Conservation (phyloP, 192 early-diverging fungal species). For the Umbelopsis sp. region DNA sequence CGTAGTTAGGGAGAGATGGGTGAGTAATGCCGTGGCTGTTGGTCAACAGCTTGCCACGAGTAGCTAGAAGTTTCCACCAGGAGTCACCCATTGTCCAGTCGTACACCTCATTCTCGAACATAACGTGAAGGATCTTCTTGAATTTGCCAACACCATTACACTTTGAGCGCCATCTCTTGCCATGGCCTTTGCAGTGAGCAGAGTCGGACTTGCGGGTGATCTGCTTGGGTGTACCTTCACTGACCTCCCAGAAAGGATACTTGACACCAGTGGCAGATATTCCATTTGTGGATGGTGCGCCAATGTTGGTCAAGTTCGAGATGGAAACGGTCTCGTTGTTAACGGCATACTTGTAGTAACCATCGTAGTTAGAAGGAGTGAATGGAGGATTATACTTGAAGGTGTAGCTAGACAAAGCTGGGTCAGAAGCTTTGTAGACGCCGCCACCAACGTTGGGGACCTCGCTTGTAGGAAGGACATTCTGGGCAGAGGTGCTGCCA, state of each 20-base stretch:
- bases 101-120: conserved; percentile 13
- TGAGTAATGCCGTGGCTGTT: conserved; percentile 4
- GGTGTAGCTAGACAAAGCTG: neutral
- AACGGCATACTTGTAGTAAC: neutral
- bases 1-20: neutral
- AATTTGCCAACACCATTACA: neutral
- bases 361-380: neutral
- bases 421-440: neutral
- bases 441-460: conserved; percentile 6
- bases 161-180: neutral
- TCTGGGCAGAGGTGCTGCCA: conserved; percentile 6
- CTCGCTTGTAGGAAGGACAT: neutral
- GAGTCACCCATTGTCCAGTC: conserved; percentile 8
- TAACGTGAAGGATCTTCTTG: conserved; percentile 8
- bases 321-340: conserved; percentile 1
- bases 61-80: neutral
- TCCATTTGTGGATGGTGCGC: neutral
- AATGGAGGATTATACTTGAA: conserved; percentile 8
- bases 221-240: conserved; percentile 6
- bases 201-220: neutral
- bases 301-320: neutral
- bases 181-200: neutral
- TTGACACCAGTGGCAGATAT: neutral
- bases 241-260: neutral
- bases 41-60: conserved; percentile 5